A percentile compares a stretch with the other conserved stretches of the same genome.
phyloP scores from a whole-genome alignment of 148 eudicot species.

The Cornus suecica region DNA sequence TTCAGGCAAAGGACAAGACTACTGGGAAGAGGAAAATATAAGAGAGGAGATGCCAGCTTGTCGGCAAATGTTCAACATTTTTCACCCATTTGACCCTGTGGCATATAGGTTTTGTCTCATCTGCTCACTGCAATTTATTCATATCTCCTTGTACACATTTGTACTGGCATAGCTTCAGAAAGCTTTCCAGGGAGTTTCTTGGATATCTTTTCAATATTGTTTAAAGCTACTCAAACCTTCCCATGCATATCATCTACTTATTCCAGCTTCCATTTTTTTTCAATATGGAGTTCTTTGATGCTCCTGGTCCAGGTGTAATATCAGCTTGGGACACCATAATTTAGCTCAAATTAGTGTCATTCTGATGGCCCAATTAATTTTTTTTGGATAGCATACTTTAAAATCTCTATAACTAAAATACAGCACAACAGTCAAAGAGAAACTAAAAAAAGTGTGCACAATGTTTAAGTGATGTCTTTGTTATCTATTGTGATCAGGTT shows the following conservation, averaged over 20 bases:
- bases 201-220: neutral
- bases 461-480: neutral
- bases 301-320: neutral
- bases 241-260: neutral
- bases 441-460: neutral
- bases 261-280: neutral
- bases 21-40: slow-evolving; percentile 84
- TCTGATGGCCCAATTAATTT: neutral
- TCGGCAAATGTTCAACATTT: slow-evolving; percentile 85
- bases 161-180: neutral
- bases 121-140: neutral
- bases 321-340: neutral
- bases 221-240: neutral
- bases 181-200: neutral
- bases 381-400: neutral
- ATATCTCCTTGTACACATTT: neutral
- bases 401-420: neutral
- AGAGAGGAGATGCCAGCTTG: slow-evolving; percentile 95
- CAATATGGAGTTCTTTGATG: neutral
- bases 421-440: neutral
- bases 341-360: neutral
- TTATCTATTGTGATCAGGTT: neutral
- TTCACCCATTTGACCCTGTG: slow-evolving; percentile 99
- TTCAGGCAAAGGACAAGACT: slow-evolving; percentile 74
- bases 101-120: slow-evolving; percentile 72